Conservation (phyloP, 768 basidiomycete species). For the Inosperma sp. region DNA sequence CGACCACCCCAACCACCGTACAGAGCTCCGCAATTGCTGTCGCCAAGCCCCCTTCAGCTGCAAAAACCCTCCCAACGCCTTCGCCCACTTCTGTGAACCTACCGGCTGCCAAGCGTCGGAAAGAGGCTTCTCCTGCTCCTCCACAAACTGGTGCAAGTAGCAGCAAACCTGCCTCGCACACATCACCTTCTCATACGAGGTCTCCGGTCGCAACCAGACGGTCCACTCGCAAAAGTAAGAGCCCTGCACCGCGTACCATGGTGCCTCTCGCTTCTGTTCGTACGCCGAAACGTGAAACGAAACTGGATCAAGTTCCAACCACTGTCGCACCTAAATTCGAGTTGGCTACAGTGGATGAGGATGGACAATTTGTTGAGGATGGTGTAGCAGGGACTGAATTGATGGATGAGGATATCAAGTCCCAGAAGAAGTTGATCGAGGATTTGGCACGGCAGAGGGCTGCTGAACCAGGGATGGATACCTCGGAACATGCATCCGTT, state of each 20-base stretch:
- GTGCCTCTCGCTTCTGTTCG: constrained; percentile 37
- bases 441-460: constrained; percentile 60
- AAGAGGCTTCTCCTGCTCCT: constrained; percentile 53
- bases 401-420: constrained; percentile 64
- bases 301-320: constrained; percentile 36
- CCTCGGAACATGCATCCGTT: constrained; percentile 35
- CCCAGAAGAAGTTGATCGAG: constrained; percentile 74
- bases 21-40: constrained; percentile 31
- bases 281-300: constrained; percentile 25
- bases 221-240: constrained; percentile 37
- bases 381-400: constrained; percentile 55
- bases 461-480: constrained; percentile 25
- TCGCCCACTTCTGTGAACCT: constrained; percentile 38
- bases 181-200: constrained; percentile 26
- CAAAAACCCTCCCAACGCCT: constrained; percentile 38
- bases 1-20: constrained; percentile 20
- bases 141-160: constrained; percentile 29
- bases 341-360: constrained; percentile 63
- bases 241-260: constrained; percentile 34
- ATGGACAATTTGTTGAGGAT: constrained; percentile 50
- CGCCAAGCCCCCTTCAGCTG: constrained; percentile 28
- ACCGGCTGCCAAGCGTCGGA: constrained; percentile 61
- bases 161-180: constrained; percentile 30
- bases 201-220: constrained; percentile 23
- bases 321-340: constrained; percentile 49